phyloP scores from a whole-genome alignment of 75 land plant species.

The Isoetes taiwanensis region DNA sequence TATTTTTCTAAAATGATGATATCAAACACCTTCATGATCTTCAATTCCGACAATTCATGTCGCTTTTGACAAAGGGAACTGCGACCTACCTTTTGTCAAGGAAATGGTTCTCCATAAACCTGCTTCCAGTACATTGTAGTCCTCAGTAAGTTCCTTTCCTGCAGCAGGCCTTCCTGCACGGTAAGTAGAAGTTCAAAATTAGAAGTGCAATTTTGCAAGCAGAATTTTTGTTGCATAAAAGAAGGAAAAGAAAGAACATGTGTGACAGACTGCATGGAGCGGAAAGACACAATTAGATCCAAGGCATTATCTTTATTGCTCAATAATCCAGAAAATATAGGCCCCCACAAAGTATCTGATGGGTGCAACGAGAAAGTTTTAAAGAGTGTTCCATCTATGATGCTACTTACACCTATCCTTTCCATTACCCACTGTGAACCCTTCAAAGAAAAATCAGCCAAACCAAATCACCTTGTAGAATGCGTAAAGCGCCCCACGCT shows the following conservation, averaged over 20 bases:
- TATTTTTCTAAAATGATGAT: too few species aligned
- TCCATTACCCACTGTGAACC: background rate
- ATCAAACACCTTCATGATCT: too few species aligned
- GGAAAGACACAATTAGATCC: background rate
- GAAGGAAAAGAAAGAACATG: background rate
- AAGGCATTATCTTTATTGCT: background rate
- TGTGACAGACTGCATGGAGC: background rate
- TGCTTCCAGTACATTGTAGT: constrained; percentile 77
- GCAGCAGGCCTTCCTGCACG: constrained; percentile 70
- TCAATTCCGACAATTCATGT: too few species aligned
- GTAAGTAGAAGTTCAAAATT: too few species aligned
- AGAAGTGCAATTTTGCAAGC: background rate
- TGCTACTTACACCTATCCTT: background rate
- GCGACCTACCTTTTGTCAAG: constrained; percentile 44
- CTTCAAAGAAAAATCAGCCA: background rate
- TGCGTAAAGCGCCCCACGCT: constrained; percentile 58
- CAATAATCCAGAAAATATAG: background rate
- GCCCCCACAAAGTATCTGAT: background rate
- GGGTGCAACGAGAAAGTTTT: background rate
- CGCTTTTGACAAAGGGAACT: constrained; percentile 2
- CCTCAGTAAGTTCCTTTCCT: constrained; percentile 65
- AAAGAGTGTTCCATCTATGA: background rate
- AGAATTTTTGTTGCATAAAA: background rate
- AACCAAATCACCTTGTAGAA: constrained; percentile 38
- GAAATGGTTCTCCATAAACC: constrained; percentile 81